Base-by-base conservation (phyloP, 163 green algal genomes). In the Chlorella variabilis region DNA sequence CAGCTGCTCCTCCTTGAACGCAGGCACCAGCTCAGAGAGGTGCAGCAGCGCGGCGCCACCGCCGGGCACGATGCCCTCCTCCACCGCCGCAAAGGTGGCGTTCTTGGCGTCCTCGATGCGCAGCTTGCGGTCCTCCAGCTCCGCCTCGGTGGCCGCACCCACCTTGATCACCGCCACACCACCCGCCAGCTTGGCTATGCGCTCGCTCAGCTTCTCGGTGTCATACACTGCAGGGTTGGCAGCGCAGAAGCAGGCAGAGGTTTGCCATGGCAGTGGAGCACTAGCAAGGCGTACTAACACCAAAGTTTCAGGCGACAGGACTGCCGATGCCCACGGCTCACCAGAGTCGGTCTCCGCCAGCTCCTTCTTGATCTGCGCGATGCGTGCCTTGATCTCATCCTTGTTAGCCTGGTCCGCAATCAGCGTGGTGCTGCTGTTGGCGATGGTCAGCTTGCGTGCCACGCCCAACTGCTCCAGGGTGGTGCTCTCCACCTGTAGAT, bases 81-180 rank as follows among this genome's bases (percentile, higher is more conserved):
- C 95, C 59, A 98, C 91, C 3, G 94, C 95, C 13, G 96, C 96
- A 85, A 98, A 98, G 13, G 96, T 98, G 23, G 94, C 96, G 85
- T 99, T 99, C 91, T 99, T 99, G 61, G 97, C 97, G 84, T 99
- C 97, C 91, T 99, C 97, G 74, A 99, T 97, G 82, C 97, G 94
- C 85, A 99, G 92, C 93, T 99, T 99, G 63, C 93, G 86, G 91
- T 99, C 97, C 87, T 99, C 97, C 39, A 99, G 91, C 92, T 99
- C 96, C 29, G 95, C 90, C 91, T 99, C 97, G 45, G 97, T 99
- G 48, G 95, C 95, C 51, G 95, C 38, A 34, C 90, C 5, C 42
- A 96, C 94, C 92, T 98, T 98, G 90, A 99, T 98, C n/a, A 99
- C 96, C 5, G 95, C 95, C 38, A 98, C 95, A 48, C 95, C 96